A percentile compares a stretch with the other conserved stretches of the same genome.
phyloP scores from a whole-genome alignment of 2,329 filamentous ascomycete species.

The Zymoseptoria brevis region DNA sequence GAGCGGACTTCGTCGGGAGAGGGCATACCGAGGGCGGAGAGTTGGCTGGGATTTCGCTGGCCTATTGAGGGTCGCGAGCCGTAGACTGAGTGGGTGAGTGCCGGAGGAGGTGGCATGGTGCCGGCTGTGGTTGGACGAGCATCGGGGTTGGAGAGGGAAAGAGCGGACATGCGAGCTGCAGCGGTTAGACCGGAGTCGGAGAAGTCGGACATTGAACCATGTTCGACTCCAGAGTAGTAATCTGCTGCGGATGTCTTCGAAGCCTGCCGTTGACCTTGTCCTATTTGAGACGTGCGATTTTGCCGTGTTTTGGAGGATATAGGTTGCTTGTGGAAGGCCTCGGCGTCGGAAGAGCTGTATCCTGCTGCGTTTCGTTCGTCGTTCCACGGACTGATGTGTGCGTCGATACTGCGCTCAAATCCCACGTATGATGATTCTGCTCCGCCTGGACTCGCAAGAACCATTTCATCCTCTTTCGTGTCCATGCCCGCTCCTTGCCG shows the following conservation, averaged over 20 bases:
- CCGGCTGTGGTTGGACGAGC: conserved; percentile 28
- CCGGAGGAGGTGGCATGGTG: conserved; percentile 18
- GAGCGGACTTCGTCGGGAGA: conserved; percentile 20
- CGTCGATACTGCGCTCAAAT: conserved; percentile 31
- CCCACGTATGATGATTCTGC: conserved; percentile 40
- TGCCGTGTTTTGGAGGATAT: conserved; percentile 25
- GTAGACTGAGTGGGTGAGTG: conserved; percentile 29
- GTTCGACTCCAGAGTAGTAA: conserved; percentile 57
- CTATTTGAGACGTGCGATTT: conserved; percentile 27
- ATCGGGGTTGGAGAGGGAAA: conserved; percentile 26
- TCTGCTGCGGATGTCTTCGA: conserved; percentile 51
- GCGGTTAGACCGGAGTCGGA: conserved; percentile 42
- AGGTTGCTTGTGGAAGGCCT: conserved; percentile 21
- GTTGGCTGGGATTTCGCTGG: conserved; percentile 53
- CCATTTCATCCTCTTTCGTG: conserved; percentile 78
- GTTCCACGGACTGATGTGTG: conserved; percentile 14
- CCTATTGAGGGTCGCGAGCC: conserved; percentile 26
- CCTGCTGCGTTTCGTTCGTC: conserved; percentile 19
- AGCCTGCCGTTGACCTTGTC: not conserved
- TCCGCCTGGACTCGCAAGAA: conserved; percentile 58
- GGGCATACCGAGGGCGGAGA: conserved; percentile 46
- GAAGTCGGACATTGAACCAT: conserved; percentile 78
- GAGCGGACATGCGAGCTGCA: conserved; percentile 26
- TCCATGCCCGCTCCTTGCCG: conserved; percentile 73
- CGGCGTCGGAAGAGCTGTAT: conserved; percentile 42